Base-by-base conservation (phyloP, 768 basidiomycete genomes). In the Leccinum imitatum region DNA sequence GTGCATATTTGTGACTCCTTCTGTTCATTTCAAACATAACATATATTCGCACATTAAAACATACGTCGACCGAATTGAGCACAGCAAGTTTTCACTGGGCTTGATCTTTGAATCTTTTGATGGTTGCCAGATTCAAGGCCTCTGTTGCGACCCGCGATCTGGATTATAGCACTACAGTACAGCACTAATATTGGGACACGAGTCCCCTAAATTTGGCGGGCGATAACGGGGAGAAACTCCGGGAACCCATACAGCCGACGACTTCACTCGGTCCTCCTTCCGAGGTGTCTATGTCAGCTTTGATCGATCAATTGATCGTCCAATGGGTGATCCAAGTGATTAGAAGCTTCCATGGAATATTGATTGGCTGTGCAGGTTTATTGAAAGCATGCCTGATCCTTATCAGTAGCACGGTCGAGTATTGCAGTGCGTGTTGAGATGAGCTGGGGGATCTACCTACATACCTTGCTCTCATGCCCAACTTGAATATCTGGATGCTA, bases 321-420 rank as follows among this genome's bases (percentile, higher is more conserved):
- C n/a, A 44, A 44, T 41, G 3, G 8, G 17, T n/a, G 17, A 41
- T n/a, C 1, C 4, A n/a, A 41, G 17, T 4, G 15, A 41, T 8
- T 41, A 4, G 41, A 41, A 41, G n/a, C n/a, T 44, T 44, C 44
- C 10, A 44, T 44, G 2, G 44, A 44, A 44, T 44, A 44, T 44
- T 44, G 44, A 44, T 9, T 19, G n/a, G n/a, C 44, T 44, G 44
- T 44, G 10, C n/a, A 44, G 44, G n/a, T 44, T 19, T 4, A 44
- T 44, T 44, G n/a, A 11, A 44, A n/a, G 10, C n/a, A 44, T 19
- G n/a, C 21, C 21, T 23, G 21, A 23, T 23, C 21, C 59, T 48
- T 63, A 69, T 61, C 53, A 66, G 44, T 37, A 58, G 37, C 64
- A 69, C 59, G 6, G 51, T 61, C 6, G 11, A 56, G 23, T 39